Percentiles rank a stretch among this genome's conserved stretches.
Conservation (phyloP, 2,329 filamentous ascomycete genomes). For the Ascocoryne sarcoides region DNA sequence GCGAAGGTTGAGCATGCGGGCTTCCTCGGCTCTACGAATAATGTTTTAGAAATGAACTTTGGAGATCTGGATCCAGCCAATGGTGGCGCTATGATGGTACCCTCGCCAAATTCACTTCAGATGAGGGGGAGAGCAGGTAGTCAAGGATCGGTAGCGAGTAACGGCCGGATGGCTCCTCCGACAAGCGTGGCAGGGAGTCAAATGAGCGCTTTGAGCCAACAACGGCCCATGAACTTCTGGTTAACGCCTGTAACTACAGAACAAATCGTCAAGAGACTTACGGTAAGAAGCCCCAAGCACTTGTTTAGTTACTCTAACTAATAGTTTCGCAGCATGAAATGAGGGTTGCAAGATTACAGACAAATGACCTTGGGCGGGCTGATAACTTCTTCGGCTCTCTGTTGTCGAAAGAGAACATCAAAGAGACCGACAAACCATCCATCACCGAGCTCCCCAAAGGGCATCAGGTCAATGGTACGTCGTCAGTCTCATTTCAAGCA, state of each 20-base stretch:
- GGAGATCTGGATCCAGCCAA: conserved; percentile 82
- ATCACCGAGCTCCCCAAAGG: conserved; percentile 39
- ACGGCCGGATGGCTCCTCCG: conserved; percentile 47
- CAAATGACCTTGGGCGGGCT: conserved; percentile 74
- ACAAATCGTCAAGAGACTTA: conserved; percentile 75
- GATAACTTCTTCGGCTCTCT: conserved; percentile 73
- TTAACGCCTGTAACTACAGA: conserved; percentile 86
- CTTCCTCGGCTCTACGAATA: conserved; percentile 64
- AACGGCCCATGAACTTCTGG: conserved; percentile 73
- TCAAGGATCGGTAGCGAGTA: conserved; percentile 53
- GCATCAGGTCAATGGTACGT: conserved; percentile 37
- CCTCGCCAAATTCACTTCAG: conserved; percentile 58
- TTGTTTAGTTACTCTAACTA: conserved; percentile 17
- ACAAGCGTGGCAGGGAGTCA: conserved; percentile 46
- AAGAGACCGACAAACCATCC: conserved; percentile 46
- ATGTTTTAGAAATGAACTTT: conserved; percentile 81
- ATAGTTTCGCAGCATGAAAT: conserved; percentile 62
- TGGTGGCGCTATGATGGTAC: conserved; percentile 62
- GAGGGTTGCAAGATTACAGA: conserved; percentile 79
- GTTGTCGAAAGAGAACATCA: conserved; percentile 61
- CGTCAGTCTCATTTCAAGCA: conserved; percentile 45
- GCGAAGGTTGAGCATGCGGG: conserved; percentile 95
- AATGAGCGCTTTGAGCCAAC: conserved; percentile 53
- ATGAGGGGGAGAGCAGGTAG: conserved; percentile 62
- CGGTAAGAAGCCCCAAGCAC: conserved; percentile 16